phyloP scores from a whole-genome alignment of 2,329 filamentous ascomycete species.

The Fulvia fulva region DNA sequence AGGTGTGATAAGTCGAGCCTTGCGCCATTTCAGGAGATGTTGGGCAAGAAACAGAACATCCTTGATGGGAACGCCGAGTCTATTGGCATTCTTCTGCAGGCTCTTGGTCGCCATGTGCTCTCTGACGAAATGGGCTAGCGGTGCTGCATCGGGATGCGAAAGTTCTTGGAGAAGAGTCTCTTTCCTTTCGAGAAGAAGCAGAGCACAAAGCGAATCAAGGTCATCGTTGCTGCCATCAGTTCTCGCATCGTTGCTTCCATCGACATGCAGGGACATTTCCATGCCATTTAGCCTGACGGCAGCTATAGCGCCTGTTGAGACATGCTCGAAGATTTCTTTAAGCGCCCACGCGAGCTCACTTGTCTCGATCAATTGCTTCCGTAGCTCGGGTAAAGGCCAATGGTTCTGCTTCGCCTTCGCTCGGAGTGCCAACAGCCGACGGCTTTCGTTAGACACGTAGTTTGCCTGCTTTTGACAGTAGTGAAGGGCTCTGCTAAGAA shows the following conservation, averaged over 20 bases:
- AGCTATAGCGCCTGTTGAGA: conserved; percentile 22
- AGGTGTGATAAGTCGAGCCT: conserved; percentile 85
- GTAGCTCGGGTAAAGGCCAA: conserved; percentile 36
- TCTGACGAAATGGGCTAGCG: conserved; percentile 69
- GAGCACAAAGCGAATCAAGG: conserved; percentile 67
- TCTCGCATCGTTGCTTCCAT: conserved; percentile 28
- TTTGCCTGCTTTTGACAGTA: conserved; percentile 86
- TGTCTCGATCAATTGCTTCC: conserved; percentile 23
- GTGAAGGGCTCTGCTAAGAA: conserved; percentile 86
- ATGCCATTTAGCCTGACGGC: conserved; percentile 62
- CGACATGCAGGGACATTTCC: conserved; percentile 61
- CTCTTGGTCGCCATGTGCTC: conserved; percentile 59
- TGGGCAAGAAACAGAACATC: conserved; percentile 85
- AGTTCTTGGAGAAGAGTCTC: conserved; percentile 69
- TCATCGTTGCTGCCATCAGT: background rate
- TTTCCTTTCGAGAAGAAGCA: conserved; percentile 81
- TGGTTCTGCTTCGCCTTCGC: conserved; percentile 67
- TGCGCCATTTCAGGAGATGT: conserved; percentile 93
- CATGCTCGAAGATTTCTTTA: conserved; percentile 25
- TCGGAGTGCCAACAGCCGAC: conserved; percentile 74
- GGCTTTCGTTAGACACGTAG: conserved; percentile 89
- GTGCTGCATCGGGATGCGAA: conserved; percentile 68
- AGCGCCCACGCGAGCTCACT: conserved; percentile 34
- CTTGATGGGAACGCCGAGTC: conserved; percentile 67
- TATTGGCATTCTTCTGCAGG: conserved; percentile 68